Evolutionary conservation across 2,329 filamentous ascomycete species (phyloP), one percentile per base, ranked within the genome.

Genomic region (Tolypocladium amazonense): DNA sequence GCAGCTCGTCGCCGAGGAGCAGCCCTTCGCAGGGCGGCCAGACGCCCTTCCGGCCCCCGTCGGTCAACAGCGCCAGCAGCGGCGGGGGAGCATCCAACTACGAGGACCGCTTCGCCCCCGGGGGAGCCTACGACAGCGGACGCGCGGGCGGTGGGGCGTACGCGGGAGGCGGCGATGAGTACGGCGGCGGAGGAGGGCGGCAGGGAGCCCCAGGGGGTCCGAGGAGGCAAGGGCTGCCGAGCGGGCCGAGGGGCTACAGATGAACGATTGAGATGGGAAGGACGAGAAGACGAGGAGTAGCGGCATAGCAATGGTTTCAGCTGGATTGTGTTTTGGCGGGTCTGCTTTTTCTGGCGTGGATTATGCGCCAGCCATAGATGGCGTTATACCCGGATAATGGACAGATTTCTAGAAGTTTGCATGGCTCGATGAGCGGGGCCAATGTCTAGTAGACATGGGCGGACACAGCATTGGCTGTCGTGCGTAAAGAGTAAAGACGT

Each of bases 1-100:
- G 79, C 6, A 74, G 45, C 45, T 50, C 82, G 27, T 79, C 81
- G 64, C 82, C 53, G 15, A 39, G 82, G 52, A 77, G 78, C 56
- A 87, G 84, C 64, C 83, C 85, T 11, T 75, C 76, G 30, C 70
- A 73, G 23, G 63, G 66, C 45, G 65, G 62, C 15, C 68, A 73
- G 58, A 76, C 76, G 4, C 79, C 80, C 7, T 82, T 80, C 62
- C 76, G 79, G 60, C 78, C 80, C 50, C 75, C 47, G 47, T 6
- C 47, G 2, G 15, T 18, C 5, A 50, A 27, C 45, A 27, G 70
- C 23, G 68, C 23, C 43, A 18, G 43, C n/a, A 45, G n/a, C 43
- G 45, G 45, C 45, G 45, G 45, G 2, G 45, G 45, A 4, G 61
- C 64, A 15, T 66, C 68, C 9, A 72, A 72, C 61, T 79, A 77